phyloP scores from a whole-genome alignment of 352 stramenopile species.

The Pythium volutum region DNA sequence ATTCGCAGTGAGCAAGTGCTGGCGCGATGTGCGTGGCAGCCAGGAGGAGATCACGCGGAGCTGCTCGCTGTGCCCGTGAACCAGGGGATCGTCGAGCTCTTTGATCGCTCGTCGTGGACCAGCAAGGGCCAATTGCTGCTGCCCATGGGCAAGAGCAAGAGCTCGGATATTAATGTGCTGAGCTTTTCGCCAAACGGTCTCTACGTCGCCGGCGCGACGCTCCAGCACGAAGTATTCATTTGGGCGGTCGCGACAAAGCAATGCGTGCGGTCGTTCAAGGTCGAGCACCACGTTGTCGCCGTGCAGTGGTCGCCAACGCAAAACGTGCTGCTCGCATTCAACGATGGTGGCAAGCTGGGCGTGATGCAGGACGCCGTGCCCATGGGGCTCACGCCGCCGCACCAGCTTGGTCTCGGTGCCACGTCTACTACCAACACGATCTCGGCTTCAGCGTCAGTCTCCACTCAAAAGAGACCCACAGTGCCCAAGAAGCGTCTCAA shows the following conservation, averaged over 20 bases:
- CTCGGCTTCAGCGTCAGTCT: background rate
- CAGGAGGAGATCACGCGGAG: slow-evolving; percentile 5
- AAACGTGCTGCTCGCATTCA: slow-evolving; percentile 57
- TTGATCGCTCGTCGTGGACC: slow-evolving; percentile 45
- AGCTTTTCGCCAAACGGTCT: slow-evolving; percentile 79
- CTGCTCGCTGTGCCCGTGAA: slow-evolving; percentile 64
- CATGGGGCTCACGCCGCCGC: slow-evolving; percentile 47
- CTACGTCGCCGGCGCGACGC: slow-evolving; percentile 64
- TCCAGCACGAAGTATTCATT: slow-evolving; percentile 72
- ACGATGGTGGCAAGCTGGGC: slow-evolving; percentile 55
- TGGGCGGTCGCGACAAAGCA: slow-evolving; percentile 54
- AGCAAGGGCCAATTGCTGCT: slow-evolving; percentile 43
- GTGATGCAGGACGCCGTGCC: slow-evolving; percentile 69
- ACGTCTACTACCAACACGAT: background rate
- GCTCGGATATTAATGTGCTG: slow-evolving; percentile 63
- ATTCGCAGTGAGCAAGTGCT: slow-evolving; percentile 64
- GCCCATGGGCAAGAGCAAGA: slow-evolving; percentile 51
- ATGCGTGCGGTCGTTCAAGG: slow-evolving; percentile 51
- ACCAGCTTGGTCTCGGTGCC: slow-evolving; percentile 27
- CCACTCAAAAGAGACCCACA: background rate
- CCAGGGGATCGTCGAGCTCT: slow-evolving; percentile 69
- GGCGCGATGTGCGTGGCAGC: slow-evolving; percentile 65
- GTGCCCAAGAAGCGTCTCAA: slow-evolving; percentile 29
- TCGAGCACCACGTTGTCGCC: slow-evolving; percentile 53
- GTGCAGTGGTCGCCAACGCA: slow-evolving; percentile 57